These are phyloP conservation scores for Ascoidea asiatica DNA, from an alignment of 805 yeast genomes.

Conservation along the genomic window DNA sequence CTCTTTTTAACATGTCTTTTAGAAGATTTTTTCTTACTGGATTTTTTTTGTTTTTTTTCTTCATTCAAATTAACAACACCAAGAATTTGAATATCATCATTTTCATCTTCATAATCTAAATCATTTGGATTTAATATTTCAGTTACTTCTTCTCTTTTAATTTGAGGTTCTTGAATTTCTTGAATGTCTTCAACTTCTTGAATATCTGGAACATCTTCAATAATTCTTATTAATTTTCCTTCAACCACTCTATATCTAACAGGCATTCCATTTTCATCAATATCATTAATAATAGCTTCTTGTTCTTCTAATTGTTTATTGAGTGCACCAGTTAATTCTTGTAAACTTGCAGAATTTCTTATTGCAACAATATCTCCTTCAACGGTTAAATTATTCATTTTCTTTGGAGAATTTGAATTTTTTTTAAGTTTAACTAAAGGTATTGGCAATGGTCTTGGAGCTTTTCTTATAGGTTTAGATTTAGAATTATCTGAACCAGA, in stretches of 20 bases:
- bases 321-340: background rate
- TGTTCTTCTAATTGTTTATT: background rate
- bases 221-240: too few species aligned
- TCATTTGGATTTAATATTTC: too few species aligned
- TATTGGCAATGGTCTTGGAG: background rate
- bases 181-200: background rate
- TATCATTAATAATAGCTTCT: background rate
- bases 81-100: background rate
- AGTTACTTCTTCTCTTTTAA: too few species aligned
- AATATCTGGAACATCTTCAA: too few species aligned
- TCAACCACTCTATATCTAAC: too few species aligned
- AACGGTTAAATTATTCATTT: background rate
- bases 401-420: background rate
- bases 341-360: background rate
- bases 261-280: background rate
- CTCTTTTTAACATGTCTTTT: background rate
- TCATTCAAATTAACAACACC: background rate
- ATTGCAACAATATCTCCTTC: background rate
- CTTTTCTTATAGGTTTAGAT: background rate
- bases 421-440: background rate
- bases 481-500: background rate
- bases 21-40: background rate
- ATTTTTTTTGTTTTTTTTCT: background rate
- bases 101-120: too few species aligned
- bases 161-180: background rate